These are phyloP conservation scores for Theobroma cacao DNA, from an alignment of 345 rosid species.

Conservation along the genomic window DNA sequence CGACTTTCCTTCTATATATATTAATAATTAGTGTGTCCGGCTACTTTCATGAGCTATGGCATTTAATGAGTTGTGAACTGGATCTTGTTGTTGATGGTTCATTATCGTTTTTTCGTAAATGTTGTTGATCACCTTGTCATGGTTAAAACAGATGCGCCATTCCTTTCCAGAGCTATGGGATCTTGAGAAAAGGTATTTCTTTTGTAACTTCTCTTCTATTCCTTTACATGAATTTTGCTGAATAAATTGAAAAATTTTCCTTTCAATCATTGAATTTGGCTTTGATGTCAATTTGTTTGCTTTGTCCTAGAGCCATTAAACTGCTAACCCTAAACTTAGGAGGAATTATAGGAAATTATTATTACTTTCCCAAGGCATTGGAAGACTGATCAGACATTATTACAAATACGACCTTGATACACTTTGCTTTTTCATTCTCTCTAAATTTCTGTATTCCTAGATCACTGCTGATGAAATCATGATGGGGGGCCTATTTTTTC, in stretches of 20 bases:
- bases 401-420: not conserved
- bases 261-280: not conserved
- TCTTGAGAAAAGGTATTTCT: constrained; percentile 70
- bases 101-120: constrained; percentile 11
- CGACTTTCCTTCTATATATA: not conserved
- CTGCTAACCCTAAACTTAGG: not conserved
- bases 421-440: not conserved
- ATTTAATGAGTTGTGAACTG: constrained; percentile 7
- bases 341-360: not conserved
- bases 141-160: constrained; percentile 63
- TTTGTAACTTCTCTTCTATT: constrained; percentile 13
- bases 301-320: not conserved
- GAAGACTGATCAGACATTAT: not conserved
- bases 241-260: not conserved
- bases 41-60: not conserved
- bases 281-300: constrained; percentile 2
- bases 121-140: constrained; percentile 14
- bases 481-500: not conserved
- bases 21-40: not conserved
- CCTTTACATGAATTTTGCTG: constrained; percentile 13
- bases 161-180: constrained; percentile 90
- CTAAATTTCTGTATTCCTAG: not conserved
- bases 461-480: not conserved
- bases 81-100: constrained; percentile 4
- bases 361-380: not conserved